Base-by-base conservation (phyloP, 768 basidiomycete species). In the Amanita phalloides region DNA sequence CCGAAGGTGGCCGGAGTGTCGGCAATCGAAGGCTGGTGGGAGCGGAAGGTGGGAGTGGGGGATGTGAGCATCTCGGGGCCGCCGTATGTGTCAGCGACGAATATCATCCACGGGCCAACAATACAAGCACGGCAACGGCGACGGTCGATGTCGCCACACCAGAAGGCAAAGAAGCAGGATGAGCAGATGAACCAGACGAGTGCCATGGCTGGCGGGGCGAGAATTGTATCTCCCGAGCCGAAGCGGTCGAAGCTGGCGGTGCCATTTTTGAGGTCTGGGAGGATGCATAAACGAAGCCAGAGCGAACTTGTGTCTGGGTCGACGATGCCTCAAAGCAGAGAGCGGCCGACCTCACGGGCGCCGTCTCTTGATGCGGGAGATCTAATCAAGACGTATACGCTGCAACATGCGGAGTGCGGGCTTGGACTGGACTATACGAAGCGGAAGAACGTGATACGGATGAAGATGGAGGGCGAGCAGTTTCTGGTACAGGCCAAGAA, bases 371-470 rank as follows among this genome's bases (percentile, higher is more conserved):
- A 75, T 30, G 58, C 66, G 25, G 64, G 66, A 14, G 76, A 84
- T 59, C 62, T 93, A 46, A 63, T 94, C 48, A 76, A 74, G 45
- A 68, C 73, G 48, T 97, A 96, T 62, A 82, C 88, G 20, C 71
- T 97, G 65, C 91, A 95, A 64, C 67, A 86, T 58, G 91, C 92
- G 6, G 94, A 97, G 72, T 91, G 90, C 54, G 96, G 96, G 20
- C 65, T 99, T 35, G 96, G 91, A 30, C 92, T 89, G 54, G 96
- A 99, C 65, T 99, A 99, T 67, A 35, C 81, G 56, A 98, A 98
- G 75, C 74, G 93, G 56, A 86, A 81, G 71, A 89, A 98, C 64
- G 95, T 98, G 42, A 92, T 98, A 32, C 76, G 96, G 20, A 80
- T 98, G 26, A 70, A 95, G 53, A 71, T 92, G 56, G 92, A 96